Evolutionary conservation across 192 early-diverging fungal species (phyloP).

Genomic region (Haplosporangium gracile): DNA sequence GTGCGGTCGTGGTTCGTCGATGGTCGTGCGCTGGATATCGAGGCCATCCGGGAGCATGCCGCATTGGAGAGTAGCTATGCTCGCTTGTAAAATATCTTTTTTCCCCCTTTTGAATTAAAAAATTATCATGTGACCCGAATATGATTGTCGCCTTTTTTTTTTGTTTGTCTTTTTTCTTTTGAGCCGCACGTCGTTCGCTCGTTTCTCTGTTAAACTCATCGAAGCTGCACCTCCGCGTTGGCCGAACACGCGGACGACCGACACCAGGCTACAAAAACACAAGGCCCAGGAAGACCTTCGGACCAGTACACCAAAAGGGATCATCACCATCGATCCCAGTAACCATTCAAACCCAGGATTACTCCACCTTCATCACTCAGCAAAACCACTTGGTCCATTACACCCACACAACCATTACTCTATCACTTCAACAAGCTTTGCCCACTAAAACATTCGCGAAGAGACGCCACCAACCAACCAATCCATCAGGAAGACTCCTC

Average conservation of each 20-base stretch:
- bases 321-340: not conserved
- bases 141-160: not conserved
- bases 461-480: not conserved
- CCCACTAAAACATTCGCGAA: not conserved
- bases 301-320: not conserved
- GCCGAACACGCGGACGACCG: not conserved
- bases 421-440: not conserved
- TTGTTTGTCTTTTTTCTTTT: not conserved
- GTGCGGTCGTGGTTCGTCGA: constrained; percentile 42
- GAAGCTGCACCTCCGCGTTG: not conserved
- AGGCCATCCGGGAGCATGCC: constrained; percentile 33
- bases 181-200: not conserved
- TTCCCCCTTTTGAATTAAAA: not conserved
- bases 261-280: not conserved
- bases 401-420: not conserved
- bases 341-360: too few species aligned
- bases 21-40: constrained; percentile 37
- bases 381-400: not conserved
- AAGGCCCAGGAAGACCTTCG: not conserved
- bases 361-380: not conserved
- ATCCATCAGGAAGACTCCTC: too few species aligned
- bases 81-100: constrained; percentile 9
- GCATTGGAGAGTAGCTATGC: constrained; percentile 31
- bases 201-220: not conserved
- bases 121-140: not conserved